These are phyloP conservation scores for Aspergillus bridgeri DNA, from an alignment of 495 filamentous ascomycete species.

Conservation along the genomic window DNA sequence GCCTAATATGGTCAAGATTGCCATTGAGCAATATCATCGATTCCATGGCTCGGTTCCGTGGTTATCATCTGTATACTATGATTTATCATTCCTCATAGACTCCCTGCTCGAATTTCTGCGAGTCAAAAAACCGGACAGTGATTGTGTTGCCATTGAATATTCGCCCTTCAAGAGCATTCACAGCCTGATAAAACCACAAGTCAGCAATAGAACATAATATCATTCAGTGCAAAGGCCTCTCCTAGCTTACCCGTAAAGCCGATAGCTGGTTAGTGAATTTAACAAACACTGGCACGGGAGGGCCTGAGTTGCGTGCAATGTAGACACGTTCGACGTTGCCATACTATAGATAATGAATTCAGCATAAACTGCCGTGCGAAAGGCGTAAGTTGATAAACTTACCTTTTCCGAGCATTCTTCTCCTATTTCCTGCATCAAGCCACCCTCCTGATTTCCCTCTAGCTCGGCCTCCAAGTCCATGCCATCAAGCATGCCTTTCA, in stretches of 20 bases:
- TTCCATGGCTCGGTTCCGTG: background rate
- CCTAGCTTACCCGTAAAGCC: slow-evolving; percentile 67
- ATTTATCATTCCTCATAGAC: slow-evolving; percentile 50
- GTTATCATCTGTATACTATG: background rate
- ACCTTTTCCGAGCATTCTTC: slow-evolving; percentile 83
- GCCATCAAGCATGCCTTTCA: slow-evolving; percentile 77
- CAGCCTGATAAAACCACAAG: slow-evolving; percentile 53
- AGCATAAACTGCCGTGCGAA: background rate
- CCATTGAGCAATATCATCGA: background rate
- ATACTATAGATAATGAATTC: slow-evolving; percentile 50
- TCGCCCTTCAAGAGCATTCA: slow-evolving; percentile 79
- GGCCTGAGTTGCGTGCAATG: slow-evolving; percentile 55
- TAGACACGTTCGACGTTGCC: slow-evolving; percentile 81
- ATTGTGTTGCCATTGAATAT: slow-evolving; percentile 86
- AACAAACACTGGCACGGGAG: slow-evolving; percentile 72
- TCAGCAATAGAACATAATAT: slow-evolving; percentile 5
- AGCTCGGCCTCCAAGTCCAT: slow-evolving; percentile 71
- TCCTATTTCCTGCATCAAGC: slow-evolving; percentile 88
- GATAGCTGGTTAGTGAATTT: slow-evolving; percentile 80
- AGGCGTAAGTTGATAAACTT: slow-evolving; percentile 8
- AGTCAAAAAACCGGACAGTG: slow-evolving; percentile 71
- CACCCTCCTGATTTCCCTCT: slow-evolving; percentile 45
- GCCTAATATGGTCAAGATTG: background rate
- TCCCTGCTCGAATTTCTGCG: slow-evolving; percentile 73
- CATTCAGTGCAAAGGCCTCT: background rate